Base-by-base conservation (phyloP, 495 filamentous ascomycete genomes). In the Xylaria bambusicola region DNA sequence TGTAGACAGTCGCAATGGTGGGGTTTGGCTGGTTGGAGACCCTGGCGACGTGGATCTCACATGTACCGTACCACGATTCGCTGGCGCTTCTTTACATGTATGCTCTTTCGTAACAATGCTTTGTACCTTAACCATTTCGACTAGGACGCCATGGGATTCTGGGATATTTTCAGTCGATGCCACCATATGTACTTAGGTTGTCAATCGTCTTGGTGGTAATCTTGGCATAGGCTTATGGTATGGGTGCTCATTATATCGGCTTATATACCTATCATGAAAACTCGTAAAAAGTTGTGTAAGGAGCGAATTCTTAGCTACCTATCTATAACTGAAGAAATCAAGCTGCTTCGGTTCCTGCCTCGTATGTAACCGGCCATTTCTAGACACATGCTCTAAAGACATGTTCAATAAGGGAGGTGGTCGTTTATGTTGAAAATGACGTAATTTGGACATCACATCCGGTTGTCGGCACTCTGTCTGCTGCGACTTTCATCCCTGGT, bases 1-100 rank as follows among this genome's bases (percentile, higher is more conserved):
- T 36, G 48, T 13, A 50, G 62, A 45, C 56, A 46, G 40, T 59
- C 53, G n/a, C 12, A 15, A 38, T 15, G 50, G 33, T 33, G 52
- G 52, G 36, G 52, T 44, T 54, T 27, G 24, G 15, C 24, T 17
- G 38, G 52, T 17, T 27, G 15, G 21, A 23, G 50, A 54, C 2
- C 15, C 24, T 24, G 20, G 31, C 18, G 49, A 53, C 2, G 35
- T 21, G 6, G 50, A 36, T 53, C 35, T 52, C 18, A 18, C 9
- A 26, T 24, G 4, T 38, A n/a, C 24, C 24, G 10, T 2, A 6
- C 20, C 12, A 24, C 12, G 12, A 8, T 31, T 7, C 35, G 15
- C 26, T 53, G 35, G 3, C 33, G 4, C 8, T 2, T 53, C 36
- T 18, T 10, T 27, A 41, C n/a, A 38, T 18, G 10, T 18, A 41